phyloP scores from a whole-genome alignment of 495 filamentous ascomycete genomes.

The Aspergillus avenaceus region DNA sequence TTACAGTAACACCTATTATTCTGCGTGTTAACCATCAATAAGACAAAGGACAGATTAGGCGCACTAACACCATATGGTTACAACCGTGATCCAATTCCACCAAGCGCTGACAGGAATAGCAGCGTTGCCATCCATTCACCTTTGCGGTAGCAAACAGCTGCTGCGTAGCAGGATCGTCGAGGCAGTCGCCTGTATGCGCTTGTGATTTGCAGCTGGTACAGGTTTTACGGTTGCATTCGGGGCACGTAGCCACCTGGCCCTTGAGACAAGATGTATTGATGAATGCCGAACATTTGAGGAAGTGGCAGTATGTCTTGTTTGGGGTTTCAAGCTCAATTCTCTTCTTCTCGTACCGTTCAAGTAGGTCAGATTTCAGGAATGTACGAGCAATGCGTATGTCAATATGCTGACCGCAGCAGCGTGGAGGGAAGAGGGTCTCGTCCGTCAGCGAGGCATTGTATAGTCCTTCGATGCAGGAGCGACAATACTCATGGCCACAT shows the following conservation, averaged over 20 bases:
- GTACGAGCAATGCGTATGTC: conserved; percentile 22
- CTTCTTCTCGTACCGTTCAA: conserved; percentile 32
- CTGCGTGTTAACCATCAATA: too few relatives aligned
- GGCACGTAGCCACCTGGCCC: conserved; percentile 36
- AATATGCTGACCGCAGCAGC: conserved; percentile 44
- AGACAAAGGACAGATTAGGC: not conserved
- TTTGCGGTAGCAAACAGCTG: conserved; percentile 29
- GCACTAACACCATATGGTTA: conserved; percentile 39
- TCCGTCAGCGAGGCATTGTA: conserved; percentile 39
- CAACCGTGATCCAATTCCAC: conserved; percentile 43
- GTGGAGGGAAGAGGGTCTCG: conserved; percentile 49
- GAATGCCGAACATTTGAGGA: conserved; percentile 38
- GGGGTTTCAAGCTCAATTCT: conserved; percentile 39
- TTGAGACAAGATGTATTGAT: conserved; percentile 29
- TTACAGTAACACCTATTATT: conserved; percentile 46
- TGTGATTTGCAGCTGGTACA: conserved; percentile 45
- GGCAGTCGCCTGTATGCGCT: conserved; percentile 40
- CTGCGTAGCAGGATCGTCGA: conserved; percentile 29
- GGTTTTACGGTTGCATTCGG: conserved; percentile 31
- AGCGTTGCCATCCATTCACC: conserved; percentile 40
- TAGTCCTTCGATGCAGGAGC: conserved; percentile 34
- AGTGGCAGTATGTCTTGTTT: conserved; percentile 47
- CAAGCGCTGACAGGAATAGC: conserved; percentile 29
- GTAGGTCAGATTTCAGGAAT: conserved; percentile 25
- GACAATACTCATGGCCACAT: conserved; percentile 45